Evolutionary conservation across 139 green algal genomes (phyloP).

Genomic region (Haematococcus sp.): DNA sequence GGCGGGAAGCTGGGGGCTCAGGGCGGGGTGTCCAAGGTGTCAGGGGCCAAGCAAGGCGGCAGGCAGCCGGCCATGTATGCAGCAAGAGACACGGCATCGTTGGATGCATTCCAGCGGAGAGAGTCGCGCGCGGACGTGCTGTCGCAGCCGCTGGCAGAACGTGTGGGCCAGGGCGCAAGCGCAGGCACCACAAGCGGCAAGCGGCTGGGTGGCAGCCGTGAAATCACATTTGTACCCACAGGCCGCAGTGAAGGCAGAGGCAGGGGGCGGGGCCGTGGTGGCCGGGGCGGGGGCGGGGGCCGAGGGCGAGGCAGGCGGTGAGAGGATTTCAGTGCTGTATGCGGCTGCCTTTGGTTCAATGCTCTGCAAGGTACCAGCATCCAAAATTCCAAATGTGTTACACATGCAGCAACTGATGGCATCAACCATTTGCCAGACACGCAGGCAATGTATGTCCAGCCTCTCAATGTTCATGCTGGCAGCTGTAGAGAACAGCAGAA

Average conservation of each 20-base stretch:
- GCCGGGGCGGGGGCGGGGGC: background rate
- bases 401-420: no score
- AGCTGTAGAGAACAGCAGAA: no score
- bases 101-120: conserved; percentile 58
- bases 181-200: background rate
- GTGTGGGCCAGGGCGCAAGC: conserved; percentile 16
- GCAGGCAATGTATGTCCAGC: no score
- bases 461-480: no score
- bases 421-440: no score
- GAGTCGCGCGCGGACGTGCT: conserved; percentile 44
- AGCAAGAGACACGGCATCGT: conserved; percentile 58
- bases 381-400: no score
- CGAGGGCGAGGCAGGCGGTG: background rate
- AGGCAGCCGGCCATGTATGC: conserved; percentile 67
- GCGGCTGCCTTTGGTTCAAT: no score
- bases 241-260: conserved; percentile 20
- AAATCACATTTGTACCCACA: conserved; percentile 63
- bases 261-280: background rate
- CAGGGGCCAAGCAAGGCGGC: background rate
- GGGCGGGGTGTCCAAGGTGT: conserved; percentile 14
- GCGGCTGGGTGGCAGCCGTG: conserved; percentile 55
- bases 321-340: no score
- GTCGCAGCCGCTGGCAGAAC: conserved; percentile 55
- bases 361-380: no score
- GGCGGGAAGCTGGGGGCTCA: background rate